Base-by-base conservation (phyloP, 2,329 filamentous ascomycete genomes). In the Plenodomus lindquistii region DNA sequence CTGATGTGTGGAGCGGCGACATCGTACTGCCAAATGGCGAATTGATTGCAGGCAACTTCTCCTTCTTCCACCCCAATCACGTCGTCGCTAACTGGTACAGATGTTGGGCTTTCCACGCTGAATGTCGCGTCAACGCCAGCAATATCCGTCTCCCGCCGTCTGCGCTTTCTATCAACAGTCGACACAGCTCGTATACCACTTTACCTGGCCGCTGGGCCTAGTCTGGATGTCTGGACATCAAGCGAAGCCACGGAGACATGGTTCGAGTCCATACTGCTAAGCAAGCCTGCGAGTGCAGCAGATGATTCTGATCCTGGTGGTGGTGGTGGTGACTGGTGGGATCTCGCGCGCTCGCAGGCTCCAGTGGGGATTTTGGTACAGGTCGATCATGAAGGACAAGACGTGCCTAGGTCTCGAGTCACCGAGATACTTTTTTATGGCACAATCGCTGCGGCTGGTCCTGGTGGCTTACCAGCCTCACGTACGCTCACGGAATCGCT, bases 371-470 rank as follows among this genome's bases (percentile, higher is more conserved):
- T 77, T 10, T 55, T 77, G 4, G 70, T 63, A 2, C 62, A 70
- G 40, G 67, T 74, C 0, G 44, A 62, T 3, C 41, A 42, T 8
- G 27, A 40, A 15, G 36, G 21, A 10, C 21, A 44, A 3, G 39
- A 21, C 0, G 21, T 13, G 2, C 42, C 42, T 1, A 49, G 48
- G 6, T 61, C 66, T 0, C 54, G 54, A 16, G 52, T 73, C 2
- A 78, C 76, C 0, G 76, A 80, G 40, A 56, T 80, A 0, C 63
- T 80, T 4, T 74, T 80, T 51, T 79, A 77, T 46, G 75, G 73
- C 6, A 70, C 70, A 2, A 61, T 69, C 43, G 58, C 56, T 21
- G 54, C 57, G 24, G 37, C 52, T 27, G 19, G 55, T 5, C 65
- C 66, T 6, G 72, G 72, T 35, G 72, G 70, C 21, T 68, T 69